These are phyloP conservation scores for Mortierella sp. DNA, from an alignment of 371 early-diverging fungal genomes.

Conservation along the genomic window DNA sequence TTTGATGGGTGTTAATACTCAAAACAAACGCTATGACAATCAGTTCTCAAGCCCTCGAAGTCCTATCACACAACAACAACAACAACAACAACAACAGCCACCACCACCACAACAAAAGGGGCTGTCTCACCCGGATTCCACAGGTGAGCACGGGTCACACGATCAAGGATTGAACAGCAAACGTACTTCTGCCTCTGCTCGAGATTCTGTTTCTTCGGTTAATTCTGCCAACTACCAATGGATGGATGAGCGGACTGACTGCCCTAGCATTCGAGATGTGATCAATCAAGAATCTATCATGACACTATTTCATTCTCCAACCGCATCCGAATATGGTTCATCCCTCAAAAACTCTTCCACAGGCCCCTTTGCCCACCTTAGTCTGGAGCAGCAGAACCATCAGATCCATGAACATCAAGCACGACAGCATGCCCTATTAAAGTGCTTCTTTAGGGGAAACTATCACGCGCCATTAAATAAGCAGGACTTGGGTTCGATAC, in stretches of 20 bases:
- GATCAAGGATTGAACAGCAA: not conserved
- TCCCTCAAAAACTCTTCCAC: not conserved
- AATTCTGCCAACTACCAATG: constrained; percentile 43
- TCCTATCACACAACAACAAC: not conserved
- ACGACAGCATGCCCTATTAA: constrained; percentile 42
- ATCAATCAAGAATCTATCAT: constrained; percentile 27
- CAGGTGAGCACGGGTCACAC: not conserved
- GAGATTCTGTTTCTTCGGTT: constrained; percentile 38
- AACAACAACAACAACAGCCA: not conserved
- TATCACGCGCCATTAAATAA: constrained; percentile 42
- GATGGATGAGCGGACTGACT: constrained; percentile 34
- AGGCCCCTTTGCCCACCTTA: not conserved
- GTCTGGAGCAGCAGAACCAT: constrained; percentile 24
- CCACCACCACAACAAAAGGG: constrained; percentile 5
- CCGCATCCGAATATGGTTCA: constrained; percentile 1
- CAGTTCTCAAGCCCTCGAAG: constrained; percentile 28
- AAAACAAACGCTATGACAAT: constrained; percentile 15
- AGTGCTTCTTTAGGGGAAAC: constrained; percentile 47
- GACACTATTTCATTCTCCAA: constrained; percentile 27
- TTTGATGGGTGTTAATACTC: constrained; percentile 12
- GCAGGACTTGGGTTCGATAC: constrained; percentile 33
- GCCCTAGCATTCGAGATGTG: constrained; percentile 14
- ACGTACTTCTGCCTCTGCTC: constrained; percentile 10
- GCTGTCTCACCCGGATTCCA: not conserved
- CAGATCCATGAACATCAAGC: constrained; percentile 33